Conservation (phyloP, 352 stramenopile genomes). For the Aphanomyces astaci region DNA sequence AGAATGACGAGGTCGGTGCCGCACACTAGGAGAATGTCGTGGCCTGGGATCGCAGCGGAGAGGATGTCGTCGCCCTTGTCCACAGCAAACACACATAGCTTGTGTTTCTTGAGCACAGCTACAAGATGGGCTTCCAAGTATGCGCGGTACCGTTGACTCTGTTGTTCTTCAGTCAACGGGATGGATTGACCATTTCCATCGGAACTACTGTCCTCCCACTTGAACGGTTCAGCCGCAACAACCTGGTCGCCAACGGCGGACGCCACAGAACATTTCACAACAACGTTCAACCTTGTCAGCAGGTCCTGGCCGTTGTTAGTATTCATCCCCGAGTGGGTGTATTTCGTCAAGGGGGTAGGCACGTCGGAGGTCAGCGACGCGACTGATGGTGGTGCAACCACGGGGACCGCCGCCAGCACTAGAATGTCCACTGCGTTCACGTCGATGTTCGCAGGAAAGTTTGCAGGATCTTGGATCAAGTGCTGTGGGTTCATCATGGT, state of each 20-base stretch:
- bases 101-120: constrained; percentile 27
- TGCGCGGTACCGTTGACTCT: constrained; percentile 27
- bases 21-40: constrained; percentile 29
- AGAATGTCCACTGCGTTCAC: background rate
- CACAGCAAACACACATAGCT: constrained; percentile 35
- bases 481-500: background rate
- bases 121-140: constrained; percentile 38
- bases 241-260: constrained; percentile 18
- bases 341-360: constrained; percentile 24
- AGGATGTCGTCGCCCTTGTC: constrained; percentile 32
- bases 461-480: background rate
- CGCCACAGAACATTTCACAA: constrained; percentile 24
- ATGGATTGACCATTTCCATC: constrained; percentile 22
- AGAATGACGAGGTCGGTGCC: constrained; percentile 38
- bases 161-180: constrained; percentile 29
- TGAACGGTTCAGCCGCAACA: constrained; percentile 27
- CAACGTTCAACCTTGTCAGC: constrained; percentile 29
- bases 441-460: background rate
- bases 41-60: constrained; percentile 27
- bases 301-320: constrained; percentile 26
- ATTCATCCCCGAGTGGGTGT: constrained; percentile 27
- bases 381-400: constrained; percentile 11
- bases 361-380: constrained; percentile 13
- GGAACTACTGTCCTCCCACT: constrained; percentile 24
- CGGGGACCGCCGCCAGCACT: background rate